Conservation (phyloP, 805 yeast species). For the Starmerella gropengiesseri region DNA sequence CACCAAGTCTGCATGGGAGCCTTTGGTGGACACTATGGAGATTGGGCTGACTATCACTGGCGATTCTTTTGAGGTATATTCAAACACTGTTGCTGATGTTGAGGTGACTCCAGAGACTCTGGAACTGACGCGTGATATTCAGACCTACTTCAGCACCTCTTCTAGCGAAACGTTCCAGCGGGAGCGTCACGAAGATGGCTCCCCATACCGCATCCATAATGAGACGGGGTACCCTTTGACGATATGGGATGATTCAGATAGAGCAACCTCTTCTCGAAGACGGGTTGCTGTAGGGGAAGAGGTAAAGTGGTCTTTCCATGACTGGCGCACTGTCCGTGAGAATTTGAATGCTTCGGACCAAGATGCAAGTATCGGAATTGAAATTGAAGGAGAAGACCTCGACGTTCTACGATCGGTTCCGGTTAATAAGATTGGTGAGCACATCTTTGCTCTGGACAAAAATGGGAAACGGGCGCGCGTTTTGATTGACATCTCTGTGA, state of each 20-base stretch:
- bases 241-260: conserved; percentile 57
- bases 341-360: conserved; percentile 55
- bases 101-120: conserved; percentile 74
- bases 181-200: conserved; percentile 56
- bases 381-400: conserved; percentile 45
- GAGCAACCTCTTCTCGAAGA: conserved; percentile 12
- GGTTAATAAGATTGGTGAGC: conserved; percentile 75
- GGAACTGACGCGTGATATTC: conserved; percentile 62
- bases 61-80: conserved; percentile 54
- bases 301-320: conserved; percentile 85
- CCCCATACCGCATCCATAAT: conserved; percentile 71
- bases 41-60: conserved; percentile 55
- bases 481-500: conserved; percentile 56
- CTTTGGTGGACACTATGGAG: conserved; percentile 80
- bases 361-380: conserved; percentile 50
- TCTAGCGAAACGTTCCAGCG: conserved; percentile 23
- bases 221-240: conserved; percentile 77
- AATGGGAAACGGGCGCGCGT: conserved; percentile 43
- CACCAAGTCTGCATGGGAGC: conserved; percentile 90
- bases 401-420: conserved; percentile 46
- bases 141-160: conserved; percentile 32
- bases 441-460: conserved; percentile 45
- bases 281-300: conserved; percentile 38
- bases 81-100: conserved; percentile 66
- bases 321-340: conserved; percentile 82